Percentiles rank a stretch among this genome's conserved stretches.
These are phyloP conservation scores for Parastagonospora nodorum DNA, from an alignment of 2,329 filamentous ascomycete genomes.

Conservation along the genomic window DNA sequence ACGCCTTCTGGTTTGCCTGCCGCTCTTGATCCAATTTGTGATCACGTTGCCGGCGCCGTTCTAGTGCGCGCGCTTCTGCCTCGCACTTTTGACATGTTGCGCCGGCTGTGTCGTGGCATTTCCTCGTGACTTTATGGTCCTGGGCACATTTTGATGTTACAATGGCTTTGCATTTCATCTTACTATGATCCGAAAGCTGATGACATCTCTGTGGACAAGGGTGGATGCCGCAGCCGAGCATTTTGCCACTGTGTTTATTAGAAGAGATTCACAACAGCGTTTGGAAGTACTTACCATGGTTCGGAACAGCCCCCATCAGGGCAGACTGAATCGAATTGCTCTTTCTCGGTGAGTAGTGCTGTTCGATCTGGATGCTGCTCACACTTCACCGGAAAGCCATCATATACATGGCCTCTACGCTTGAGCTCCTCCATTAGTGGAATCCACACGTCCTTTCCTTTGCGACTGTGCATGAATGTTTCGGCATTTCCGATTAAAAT, in stretches of 20 bases:
- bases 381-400: constrained; percentile 45
- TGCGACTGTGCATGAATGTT: constrained; percentile 66
- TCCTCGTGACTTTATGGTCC: constrained; percentile 55
- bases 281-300: constrained; percentile 59
- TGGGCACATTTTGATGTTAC: constrained; percentile 57
- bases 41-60: constrained; percentile 53
- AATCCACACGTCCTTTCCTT: constrained; percentile 63
- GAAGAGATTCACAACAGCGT: background rate
- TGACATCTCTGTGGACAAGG: constrained; percentile 67
- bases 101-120: constrained; percentile 52
- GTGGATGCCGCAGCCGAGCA: constrained; percentile 64
- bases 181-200: constrained; percentile 62
- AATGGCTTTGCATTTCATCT: constrained; percentile 53
- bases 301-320: constrained; percentile 73
- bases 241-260: constrained; percentile 49
- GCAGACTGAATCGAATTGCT: constrained; percentile 65
- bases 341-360: constrained; percentile 53
- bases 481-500: constrained; percentile 73
- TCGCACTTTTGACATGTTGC: constrained; percentile 58
- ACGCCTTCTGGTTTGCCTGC: constrained; percentile 51
- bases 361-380: constrained; percentile 44
- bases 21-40: constrained; percentile 58
- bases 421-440: constrained; percentile 64
- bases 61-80: constrained; percentile 54
- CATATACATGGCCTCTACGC: constrained; percentile 51